phyloP scores from a whole-genome alignment of 192 early-diverging fungal genomes.

The Coemansia erecta region DNA sequence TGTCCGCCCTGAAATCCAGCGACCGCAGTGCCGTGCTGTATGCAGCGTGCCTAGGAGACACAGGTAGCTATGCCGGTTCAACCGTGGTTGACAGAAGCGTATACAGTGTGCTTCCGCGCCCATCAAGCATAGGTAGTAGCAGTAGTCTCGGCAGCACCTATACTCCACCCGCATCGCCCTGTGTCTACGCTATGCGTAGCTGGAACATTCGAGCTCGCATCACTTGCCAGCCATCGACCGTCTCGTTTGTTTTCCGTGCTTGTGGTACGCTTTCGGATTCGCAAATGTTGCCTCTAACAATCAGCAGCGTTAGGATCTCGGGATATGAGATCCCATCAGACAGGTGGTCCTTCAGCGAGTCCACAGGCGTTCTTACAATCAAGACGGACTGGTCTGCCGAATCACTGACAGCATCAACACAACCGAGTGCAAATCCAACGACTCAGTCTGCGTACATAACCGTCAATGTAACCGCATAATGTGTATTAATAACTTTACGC shows the following conservation, averaged over 20 bases:
- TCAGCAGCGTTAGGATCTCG: conserved; percentile 21
- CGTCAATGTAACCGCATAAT: conserved; percentile 7
- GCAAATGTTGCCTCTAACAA: not conserved
- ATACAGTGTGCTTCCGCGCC: conserved; percentile 21
- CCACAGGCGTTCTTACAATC: conserved; percentile 8
- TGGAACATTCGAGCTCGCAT: conserved; percentile 33
- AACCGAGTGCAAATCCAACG: not conserved
- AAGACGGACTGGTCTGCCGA: not conserved
- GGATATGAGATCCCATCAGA: conserved; percentile 1
- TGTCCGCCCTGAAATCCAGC: conserved; percentile 17
- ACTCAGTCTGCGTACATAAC: not conserved
- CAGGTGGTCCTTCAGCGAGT: conserved; percentile 10
- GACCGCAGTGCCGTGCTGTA: conserved; percentile 26
- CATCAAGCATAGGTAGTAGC: not conserved
- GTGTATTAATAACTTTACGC: not conserved
- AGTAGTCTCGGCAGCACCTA: not conserved
- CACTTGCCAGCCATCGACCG: not conserved
- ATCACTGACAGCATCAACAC: not conserved
- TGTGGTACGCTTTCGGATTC: conserved; percentile 1
- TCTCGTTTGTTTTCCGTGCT: conserved; percentile 15
- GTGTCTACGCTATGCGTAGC: conserved; percentile 1
- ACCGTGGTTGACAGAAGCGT: conserved; percentile 24
- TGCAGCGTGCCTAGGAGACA: conserved; percentile 37
- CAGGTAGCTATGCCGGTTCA: conserved; percentile 12
- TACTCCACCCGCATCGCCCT: not conserved